Evolutionary conservation across 2,329 filamentous ascomycete genomes (phyloP).

Genomic region (Metarhizium sp.): DNA sequence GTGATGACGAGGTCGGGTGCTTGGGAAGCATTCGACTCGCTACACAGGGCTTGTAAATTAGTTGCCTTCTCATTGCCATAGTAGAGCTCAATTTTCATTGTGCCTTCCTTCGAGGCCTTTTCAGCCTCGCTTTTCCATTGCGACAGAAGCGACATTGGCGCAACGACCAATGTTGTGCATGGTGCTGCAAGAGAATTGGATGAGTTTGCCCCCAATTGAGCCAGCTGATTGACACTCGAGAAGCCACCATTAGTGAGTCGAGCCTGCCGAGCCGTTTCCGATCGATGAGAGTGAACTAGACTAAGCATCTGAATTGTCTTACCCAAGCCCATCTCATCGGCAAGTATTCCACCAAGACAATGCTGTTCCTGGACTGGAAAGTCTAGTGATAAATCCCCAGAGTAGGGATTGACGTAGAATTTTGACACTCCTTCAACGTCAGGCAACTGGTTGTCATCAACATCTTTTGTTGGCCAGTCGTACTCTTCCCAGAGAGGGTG

Average conservation of each 20-base stretch:
- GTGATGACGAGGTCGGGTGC: conserved; percentile 91
- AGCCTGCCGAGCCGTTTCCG: conserved; percentile 36
- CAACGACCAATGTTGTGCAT: conserved; percentile 88
- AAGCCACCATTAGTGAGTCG: conserved; percentile 20
- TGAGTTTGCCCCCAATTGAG: conserved; percentile 49
- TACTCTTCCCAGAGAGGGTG: conserved; percentile 98
- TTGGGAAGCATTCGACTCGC: conserved; percentile 58
- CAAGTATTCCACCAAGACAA: conserved; percentile 84
- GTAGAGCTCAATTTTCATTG: conserved; percentile 78
- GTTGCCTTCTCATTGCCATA: conserved; percentile 79
- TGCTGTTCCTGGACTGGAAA: conserved; percentile 93
- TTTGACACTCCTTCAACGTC: conserved; percentile 53
- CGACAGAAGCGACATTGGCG: conserved; percentile 89
- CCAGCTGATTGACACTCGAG: conserved; percentile 48
- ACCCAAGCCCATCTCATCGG: conserved; percentile 94
- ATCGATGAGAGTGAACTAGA: conserved; percentile 75
- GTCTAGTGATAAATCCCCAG: conserved; percentile 81
- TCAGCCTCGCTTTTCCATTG: conserved; percentile 96
- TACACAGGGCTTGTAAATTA: conserved; percentile 73
- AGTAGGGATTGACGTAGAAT: conserved; percentile 97
- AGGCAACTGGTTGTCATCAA: conserved; percentile 69
- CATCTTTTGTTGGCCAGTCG: conserved; percentile 76
- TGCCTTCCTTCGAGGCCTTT: conserved; percentile 77
- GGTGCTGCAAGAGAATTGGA: conserved; percentile 58
- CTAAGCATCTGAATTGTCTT: conserved; percentile 99